These are phyloP conservation scores for Pterocarpus macrocarpus DNA, from an alignment of 306 rosid species.

Conservation along the genomic window DNA sequence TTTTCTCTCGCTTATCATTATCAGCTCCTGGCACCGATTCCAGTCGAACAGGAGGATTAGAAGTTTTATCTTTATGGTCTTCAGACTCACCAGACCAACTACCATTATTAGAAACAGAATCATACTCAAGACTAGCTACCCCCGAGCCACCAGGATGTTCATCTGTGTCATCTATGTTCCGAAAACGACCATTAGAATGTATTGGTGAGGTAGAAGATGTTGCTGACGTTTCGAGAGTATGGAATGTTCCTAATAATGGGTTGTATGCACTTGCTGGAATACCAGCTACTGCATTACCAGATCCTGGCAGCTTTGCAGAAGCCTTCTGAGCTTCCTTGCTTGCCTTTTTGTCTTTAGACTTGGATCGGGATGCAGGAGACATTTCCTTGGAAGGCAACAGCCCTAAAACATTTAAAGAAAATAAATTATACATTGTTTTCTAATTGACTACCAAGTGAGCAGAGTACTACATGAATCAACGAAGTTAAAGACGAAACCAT, in stretches of 20 bases:
- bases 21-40: slow-evolving; percentile 94
- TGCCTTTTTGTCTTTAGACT: slow-evolving; percentile 87
- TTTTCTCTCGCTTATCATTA: slow-evolving; percentile 91
- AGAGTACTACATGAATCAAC: slow-evolving; percentile 34
- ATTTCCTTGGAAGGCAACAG: slow-evolving; percentile 54
- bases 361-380: slow-evolving; percentile 93
- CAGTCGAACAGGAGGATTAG: slow-evolving; percentile 60
- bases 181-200: slow-evolving; percentile 83
- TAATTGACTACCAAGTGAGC: background rate
- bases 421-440: slow-evolving; percentile 26
- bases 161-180: slow-evolving; percentile 92
- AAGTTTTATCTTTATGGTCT: slow-evolving; percentile 83
- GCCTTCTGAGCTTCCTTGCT: slow-evolving; percentile 78
- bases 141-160: slow-evolving; percentile 75
- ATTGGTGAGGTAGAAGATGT: slow-evolving; percentile 65
- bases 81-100: slow-evolving; percentile 99
- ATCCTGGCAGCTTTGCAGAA: slow-evolving; percentile 67
- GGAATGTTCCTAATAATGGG: slow-evolving; percentile 92
- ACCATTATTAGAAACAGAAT: slow-evolving; percentile 93
- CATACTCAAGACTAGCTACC: slow-evolving; percentile 76
- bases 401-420: slow-evolving; percentile 51
- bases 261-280: slow-evolving; percentile 91
- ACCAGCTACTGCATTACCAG: slow-evolving; percentile 70
- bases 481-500: slow-evolving; percentile 1
- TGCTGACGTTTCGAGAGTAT: slow-evolving; percentile 68